phyloP scores from a whole-genome alignment of 768 basidiomycete genomes.

The Boletus eberwhitei region DNA sequence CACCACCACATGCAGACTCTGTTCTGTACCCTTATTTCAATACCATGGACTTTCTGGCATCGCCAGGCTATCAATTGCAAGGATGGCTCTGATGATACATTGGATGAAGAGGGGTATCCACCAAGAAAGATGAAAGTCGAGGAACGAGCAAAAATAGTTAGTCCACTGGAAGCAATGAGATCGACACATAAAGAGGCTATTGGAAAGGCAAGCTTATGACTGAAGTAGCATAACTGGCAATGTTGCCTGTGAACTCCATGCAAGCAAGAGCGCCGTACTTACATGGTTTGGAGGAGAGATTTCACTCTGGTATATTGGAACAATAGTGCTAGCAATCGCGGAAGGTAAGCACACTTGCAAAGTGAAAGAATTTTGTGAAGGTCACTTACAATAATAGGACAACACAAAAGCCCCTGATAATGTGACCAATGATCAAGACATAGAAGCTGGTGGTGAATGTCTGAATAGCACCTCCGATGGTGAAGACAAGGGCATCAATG shows the following conservation, averaged over 20 bases:
- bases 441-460: constrained; percentile 75
- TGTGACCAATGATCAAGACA: constrained; percentile 78
- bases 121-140: constrained; percentile 84
- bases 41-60: constrained; percentile 91
- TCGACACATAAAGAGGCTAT: not conserved
- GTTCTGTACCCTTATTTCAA: not conserved
- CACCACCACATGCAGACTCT: too few relatives aligned
- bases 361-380: not conserved
- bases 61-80: constrained; percentile 73
- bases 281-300: constrained; percentile 92
- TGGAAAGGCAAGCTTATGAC: constrained; percentile 56
- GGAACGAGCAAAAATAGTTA: constrained; percentile 89
- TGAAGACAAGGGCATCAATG: constrained; percentile 79
- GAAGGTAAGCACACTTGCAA: constrained; percentile 7
- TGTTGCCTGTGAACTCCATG: constrained; percentile 94
- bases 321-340: constrained; percentile 67
- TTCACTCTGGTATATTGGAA: constrained; percentile 94
- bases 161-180: constrained; percentile 59
- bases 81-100: constrained; percentile 79
- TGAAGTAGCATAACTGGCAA: constrained; percentile 85
- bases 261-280: constrained; percentile 77
- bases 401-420: constrained; percentile 86
- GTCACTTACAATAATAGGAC: constrained; percentile 79
- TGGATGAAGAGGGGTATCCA: constrained; percentile 85
- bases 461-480: constrained; percentile 83